phyloP scores from a whole-genome alignment of 1,139 yeast genomes.

The Protomyces gravidus region DNA sequence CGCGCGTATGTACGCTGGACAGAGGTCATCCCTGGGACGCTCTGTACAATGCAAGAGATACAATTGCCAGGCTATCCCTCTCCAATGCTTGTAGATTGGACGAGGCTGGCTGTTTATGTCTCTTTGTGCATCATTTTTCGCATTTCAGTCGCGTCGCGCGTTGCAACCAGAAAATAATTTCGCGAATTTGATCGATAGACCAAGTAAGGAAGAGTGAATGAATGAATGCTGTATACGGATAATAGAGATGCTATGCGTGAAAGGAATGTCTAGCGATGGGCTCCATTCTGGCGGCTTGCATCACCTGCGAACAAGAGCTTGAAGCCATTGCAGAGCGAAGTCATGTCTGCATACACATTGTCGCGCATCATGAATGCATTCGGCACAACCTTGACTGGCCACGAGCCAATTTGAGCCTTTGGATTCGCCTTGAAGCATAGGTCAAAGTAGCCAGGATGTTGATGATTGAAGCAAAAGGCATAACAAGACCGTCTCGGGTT shows the following conservation, averaged over 20 bases:
- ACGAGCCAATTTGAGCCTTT: constrained; percentile 65
- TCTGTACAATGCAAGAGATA: background rate
- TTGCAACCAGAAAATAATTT: too few species aligned
- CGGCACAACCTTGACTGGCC: constrained; percentile 87
- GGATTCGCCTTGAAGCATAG: constrained; percentile 77
- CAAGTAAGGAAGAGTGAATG: background rate
- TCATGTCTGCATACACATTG: constrained; percentile 80
- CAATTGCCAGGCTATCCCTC: too few species aligned
- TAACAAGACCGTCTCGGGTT: constrained; percentile 88
- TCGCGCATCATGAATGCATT: constrained; percentile 65
- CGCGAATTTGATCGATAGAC: too few species aligned
- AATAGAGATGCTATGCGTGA: too few species aligned
- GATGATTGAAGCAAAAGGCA: constrained; percentile 85
- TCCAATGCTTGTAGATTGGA: background rate
- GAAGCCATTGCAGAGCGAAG: constrained; percentile 87
- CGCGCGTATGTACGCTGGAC: background rate
- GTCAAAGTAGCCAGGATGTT: constrained; percentile 86
- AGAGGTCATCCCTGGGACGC: background rate
- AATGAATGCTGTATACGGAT: background rate
- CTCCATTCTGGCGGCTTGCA: background rate
- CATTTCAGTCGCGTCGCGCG: background rate
- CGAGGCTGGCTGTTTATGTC: background rate
- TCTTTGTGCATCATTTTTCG: background rate
- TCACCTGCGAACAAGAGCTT: constrained; percentile 48
- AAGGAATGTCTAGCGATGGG: too few species aligned